These are phyloP conservation scores for Knoxia roxburghii DNA, from an alignment of 257 asterid species.

Conservation along the genomic window DNA sequence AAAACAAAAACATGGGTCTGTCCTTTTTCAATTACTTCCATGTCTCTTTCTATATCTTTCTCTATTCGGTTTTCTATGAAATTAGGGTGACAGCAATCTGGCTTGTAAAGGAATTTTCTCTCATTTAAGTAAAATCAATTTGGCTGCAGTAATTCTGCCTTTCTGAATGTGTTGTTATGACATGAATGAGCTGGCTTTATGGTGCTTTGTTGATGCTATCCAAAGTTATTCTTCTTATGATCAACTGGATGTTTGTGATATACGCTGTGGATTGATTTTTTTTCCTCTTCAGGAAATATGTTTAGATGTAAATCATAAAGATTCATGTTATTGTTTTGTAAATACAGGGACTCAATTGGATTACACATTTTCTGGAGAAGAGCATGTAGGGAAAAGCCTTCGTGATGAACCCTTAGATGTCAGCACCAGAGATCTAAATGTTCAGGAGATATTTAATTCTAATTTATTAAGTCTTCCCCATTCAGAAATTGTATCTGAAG, in stretches of 20 bases:
- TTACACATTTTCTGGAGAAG: slow-evolving; percentile 22
- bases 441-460: slow-evolving; percentile 26
- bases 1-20: no score
- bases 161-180: background rate
- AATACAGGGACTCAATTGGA: slow-evolving; percentile 35
- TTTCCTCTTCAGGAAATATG: background rate
- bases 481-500: slow-evolving; percentile 31
- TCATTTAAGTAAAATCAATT: background rate
- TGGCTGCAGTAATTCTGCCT: background rate
- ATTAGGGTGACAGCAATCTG: background rate
- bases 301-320: background rate
- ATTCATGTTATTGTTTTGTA: slow-evolving; percentile 6
- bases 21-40: background rate
- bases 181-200: background rate
- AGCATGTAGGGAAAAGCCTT: slow-evolving; percentile 22
- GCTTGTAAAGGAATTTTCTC: background rate
- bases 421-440: slow-evolving; percentile 15
- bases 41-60: background rate
- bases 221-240: background rate
- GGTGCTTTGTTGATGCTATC: background rate
- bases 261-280: background rate
- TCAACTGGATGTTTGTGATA: background rate
- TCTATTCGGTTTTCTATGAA: background rate
- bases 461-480: slow-evolving; percentile 22
- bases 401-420: slow-evolving; percentile 15